Conservation (phyloP, 2,329 filamentous ascomycete species). For the Chrysoporthe deuterocubensis region DNA sequence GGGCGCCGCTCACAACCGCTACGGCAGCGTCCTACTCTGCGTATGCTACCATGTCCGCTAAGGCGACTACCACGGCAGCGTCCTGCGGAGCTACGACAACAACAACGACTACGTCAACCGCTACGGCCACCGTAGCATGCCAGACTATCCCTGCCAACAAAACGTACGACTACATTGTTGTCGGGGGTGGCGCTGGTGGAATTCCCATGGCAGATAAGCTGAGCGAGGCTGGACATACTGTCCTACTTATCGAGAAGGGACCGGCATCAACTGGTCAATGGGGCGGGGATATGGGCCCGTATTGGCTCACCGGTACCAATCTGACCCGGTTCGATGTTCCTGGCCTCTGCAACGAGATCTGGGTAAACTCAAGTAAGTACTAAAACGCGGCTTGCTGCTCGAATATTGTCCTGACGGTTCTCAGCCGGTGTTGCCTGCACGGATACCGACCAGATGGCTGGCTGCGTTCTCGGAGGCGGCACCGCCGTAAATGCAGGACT, state of each 20-base stretch:
- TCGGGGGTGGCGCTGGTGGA: slow-evolving; percentile 63
- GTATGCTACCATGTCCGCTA: slow-evolving; percentile 40
- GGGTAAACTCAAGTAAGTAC: slow-evolving; percentile 47
- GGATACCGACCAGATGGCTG: slow-evolving; percentile 69
- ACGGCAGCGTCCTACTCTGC: slow-evolving; percentile 38
- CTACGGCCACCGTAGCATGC: slow-evolving; percentile 18
- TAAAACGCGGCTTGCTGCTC: no score
- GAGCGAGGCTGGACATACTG: slow-evolving; percentile 62
- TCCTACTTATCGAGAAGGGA: slow-evolving; percentile 60
- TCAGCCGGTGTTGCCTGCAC: slow-evolving; percentile 62
- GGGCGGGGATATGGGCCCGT: slow-evolving; percentile 60
- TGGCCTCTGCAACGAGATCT: slow-evolving; percentile 69
- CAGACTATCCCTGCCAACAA: slow-evolving; percentile 15
- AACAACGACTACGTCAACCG: slow-evolving; percentile 38
- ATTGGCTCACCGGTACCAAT: slow-evolving; percentile 60
- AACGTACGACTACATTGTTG: slow-evolving; percentile 64
- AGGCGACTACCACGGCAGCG: slow-evolving; percentile 34
- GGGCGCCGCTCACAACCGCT: slow-evolving; percentile 36
- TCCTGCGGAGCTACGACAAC: slow-evolving; percentile 22
- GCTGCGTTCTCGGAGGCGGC: slow-evolving; percentile 66
- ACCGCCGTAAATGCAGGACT: slow-evolving; percentile 65
- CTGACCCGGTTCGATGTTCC: slow-evolving; percentile 69
- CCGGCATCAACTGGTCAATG: slow-evolving; percentile 62
- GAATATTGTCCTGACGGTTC: not conserved
- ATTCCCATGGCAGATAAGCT: slow-evolving; percentile 63